Conservation (phyloP, 2,329 filamentous ascomycete species). For the Aspergillus costaricaensis region DNA sequence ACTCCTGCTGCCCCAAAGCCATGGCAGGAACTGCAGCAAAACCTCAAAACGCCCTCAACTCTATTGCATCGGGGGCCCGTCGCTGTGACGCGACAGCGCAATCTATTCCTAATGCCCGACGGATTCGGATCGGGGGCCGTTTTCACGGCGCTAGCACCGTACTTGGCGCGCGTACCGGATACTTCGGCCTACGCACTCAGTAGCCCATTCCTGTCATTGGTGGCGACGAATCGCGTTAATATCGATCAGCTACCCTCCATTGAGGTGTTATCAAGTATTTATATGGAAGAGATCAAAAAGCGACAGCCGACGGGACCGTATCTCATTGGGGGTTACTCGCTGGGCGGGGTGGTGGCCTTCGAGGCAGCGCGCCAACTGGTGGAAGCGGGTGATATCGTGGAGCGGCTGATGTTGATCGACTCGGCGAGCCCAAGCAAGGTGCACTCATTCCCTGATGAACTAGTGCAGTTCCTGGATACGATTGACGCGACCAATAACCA, state of each 20-base stretch:
- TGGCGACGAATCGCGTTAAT: background rate
- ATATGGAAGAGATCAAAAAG: background rate
- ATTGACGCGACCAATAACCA: background rate
- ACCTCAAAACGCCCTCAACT: background rate
- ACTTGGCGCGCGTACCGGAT: background rate
- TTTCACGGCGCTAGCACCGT: background rate
- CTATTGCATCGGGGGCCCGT: background rate
- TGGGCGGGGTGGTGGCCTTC: background rate
- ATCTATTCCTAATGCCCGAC: background rate
- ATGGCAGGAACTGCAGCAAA: background rate
- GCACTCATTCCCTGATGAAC: background rate
- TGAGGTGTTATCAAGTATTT: background rate
- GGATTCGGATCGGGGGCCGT: background rate
- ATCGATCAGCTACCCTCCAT: background rate
- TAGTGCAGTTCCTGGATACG: background rate
- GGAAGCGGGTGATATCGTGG: background rate
- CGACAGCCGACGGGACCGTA: background rate
- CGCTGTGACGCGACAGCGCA: background rate
- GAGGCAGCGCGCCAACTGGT: background rate
- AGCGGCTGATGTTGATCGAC: background rate
- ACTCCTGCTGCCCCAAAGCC: too few relatives aligned
- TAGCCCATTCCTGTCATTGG: background rate
- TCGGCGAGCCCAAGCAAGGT: background rate
- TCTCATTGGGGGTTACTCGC: background rate
- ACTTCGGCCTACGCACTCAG: background rate